phyloP scores from a whole-genome alignment of 345 rosid genomes.

The Sonneratia caseolaris region DNA sequence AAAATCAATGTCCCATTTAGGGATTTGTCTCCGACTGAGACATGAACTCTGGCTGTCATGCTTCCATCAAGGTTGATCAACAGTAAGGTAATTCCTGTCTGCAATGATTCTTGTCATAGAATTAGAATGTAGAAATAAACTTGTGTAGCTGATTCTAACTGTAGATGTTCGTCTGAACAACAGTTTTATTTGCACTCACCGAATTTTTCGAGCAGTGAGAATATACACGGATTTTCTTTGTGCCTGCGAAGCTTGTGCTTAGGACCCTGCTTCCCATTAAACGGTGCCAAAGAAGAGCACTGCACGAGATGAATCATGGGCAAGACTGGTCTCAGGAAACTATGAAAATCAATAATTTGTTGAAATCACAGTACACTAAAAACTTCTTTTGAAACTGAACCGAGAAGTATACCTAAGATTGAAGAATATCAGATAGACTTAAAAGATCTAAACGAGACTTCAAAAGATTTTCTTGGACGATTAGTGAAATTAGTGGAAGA shows the following conservation, averaged over 20 bases:
- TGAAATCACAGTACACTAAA: background rate
- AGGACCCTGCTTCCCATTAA: slow-evolving; percentile 35
- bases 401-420: too few species aligned
- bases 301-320: slow-evolving; percentile 3
- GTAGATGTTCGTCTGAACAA: background rate
- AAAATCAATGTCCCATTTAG: slow-evolving; percentile 11
- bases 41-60: slow-evolving; percentile 14
- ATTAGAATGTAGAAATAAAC: background rate
- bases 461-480: background rate
- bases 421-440: too few species aligned
- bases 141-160: background rate
- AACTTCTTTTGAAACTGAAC: background rate
- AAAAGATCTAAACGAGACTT: too few species aligned
- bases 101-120: background rate
- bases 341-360: background rate
- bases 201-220: slow-evolving; percentile 32
- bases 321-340: background rate
- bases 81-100: slow-evolving; percentile 37
- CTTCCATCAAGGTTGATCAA: slow-evolving; percentile 37
- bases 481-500: too few species aligned
- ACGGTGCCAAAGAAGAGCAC: slow-evolving; percentile 44
- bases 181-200: slow-evolving; percentile 5
- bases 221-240: slow-evolving; percentile 25
- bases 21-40: slow-evolving; percentile 17
- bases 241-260: slow-evolving; percentile 20